These are phyloP conservation scores for Circinella minor DNA, from an alignment of 371 early-diverging fungal genomes.

Conservation along the genomic window DNA sequence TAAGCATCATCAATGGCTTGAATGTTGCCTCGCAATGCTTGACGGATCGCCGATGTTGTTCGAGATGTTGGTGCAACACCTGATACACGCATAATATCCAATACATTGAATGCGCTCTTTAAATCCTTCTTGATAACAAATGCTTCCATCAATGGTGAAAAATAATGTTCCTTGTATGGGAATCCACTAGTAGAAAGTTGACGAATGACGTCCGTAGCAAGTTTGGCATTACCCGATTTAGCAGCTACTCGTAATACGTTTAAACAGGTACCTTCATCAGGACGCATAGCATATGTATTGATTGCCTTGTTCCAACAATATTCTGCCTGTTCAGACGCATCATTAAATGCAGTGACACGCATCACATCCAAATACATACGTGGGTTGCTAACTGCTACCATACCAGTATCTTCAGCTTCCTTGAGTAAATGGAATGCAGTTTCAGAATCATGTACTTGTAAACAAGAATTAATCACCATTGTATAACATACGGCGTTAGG, in stretches of 20 bases:
- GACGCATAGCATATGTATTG: slow-evolving; percentile 34
- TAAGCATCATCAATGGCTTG: slow-evolving; percentile 56
- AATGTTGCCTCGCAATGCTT: slow-evolving; percentile 28
- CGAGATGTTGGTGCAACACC: slow-evolving; percentile 51
- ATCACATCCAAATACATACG: slow-evolving; percentile 52
- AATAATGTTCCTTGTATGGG: slow-evolving; percentile 68
- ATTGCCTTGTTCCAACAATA: slow-evolving; percentile 62
- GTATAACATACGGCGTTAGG: slow-evolving; percentile 43
- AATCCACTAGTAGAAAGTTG: slow-evolving; percentile 57
- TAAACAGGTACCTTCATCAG: slow-evolving; percentile 72
- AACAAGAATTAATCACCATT: slow-evolving; percentile 44
- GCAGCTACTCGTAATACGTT: slow-evolving; percentile 66
- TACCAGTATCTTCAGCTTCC: slow-evolving; percentile 50
- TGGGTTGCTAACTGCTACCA: slow-evolving; percentile 46
- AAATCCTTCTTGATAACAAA: slow-evolving; percentile 59
- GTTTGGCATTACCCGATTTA: slow-evolving; percentile 53
- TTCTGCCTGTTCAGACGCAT: slow-evolving; percentile 41
- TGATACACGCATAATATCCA: slow-evolving; percentile 68
- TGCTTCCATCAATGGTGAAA: slow-evolving; percentile 73
- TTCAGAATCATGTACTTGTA: slow-evolving; percentile 37
- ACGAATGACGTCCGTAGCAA: slow-evolving; percentile 67
- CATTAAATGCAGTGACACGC: slow-evolving; percentile 47
- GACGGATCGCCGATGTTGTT: slow-evolving; percentile 42
- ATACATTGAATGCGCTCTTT: slow-evolving; percentile 67
- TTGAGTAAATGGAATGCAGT: slow-evolving; percentile 53